Percentiles rank a stretch among this genome's conserved stretches.
Conservation (phyloP, 805 yeast species). For the Starmerella scarabaei region DNA sequence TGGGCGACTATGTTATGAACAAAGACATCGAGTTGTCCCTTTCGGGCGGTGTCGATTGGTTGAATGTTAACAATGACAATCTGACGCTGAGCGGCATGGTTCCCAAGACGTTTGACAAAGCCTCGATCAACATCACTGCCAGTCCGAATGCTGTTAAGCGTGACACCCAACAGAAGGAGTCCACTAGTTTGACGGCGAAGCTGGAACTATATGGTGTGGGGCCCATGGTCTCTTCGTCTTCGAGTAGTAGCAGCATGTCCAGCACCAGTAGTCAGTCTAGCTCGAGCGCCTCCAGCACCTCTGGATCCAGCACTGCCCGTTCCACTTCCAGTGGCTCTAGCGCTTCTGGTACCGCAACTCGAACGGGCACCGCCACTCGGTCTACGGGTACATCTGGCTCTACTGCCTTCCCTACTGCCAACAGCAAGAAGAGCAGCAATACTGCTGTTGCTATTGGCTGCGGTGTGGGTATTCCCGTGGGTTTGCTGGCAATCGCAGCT, state of each 20-base stretch:
- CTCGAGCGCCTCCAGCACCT: conserved; percentile 15
- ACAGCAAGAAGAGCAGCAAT: conserved; percentile 22
- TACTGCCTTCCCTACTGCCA: conserved; percentile 3
- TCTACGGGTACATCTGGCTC: conserved; percentile 20
- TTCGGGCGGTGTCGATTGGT: conserved; percentile 44
- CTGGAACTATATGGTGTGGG: conserved; percentile 18
- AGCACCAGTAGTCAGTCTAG: conserved; percentile 5
- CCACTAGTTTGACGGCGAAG: conserved; percentile 14
- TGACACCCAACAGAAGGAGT: conserved; percentile 14
- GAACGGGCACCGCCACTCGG: conserved; percentile 24
- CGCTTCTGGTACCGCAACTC: conserved; percentile 24
- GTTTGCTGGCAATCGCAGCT: conserved; percentile 38
- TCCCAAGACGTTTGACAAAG: conserved; percentile 37
- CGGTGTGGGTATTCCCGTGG: conserved; percentile 71
- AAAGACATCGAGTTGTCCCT: conserved; percentile 17
- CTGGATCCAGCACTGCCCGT: conserved; percentile 16
- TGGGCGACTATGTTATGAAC: conserved; percentile 49
- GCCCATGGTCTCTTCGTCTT: not conserved
- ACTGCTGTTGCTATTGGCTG: conserved; percentile 73
- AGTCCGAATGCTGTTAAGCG: conserved; percentile 25
- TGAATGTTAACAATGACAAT: conserved; percentile 46
- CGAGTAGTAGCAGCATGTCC: not conserved
- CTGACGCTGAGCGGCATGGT: conserved; percentile 54
- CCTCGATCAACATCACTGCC: conserved; percentile 36
- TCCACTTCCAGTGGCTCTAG: conserved; percentile 11